phyloP scores from a whole-genome alignment of 2,329 filamentous ascomycete genomes.

The Colletotrichum sp. region DNA sequence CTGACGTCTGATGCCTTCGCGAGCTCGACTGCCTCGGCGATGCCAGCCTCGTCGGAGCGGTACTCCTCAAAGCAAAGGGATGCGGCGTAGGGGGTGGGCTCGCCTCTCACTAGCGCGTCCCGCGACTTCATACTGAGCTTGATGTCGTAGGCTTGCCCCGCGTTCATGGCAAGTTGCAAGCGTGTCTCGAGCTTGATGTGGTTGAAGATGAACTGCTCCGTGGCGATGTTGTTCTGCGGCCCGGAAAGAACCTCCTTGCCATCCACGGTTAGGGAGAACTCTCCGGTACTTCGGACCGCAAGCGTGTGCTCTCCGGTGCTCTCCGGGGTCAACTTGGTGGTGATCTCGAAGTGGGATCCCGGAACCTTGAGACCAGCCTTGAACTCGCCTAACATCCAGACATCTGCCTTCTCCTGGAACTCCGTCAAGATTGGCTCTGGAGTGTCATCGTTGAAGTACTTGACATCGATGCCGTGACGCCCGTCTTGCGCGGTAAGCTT shows the following conservation, averaged over 20 bases:
- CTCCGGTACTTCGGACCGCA: slow-evolving; percentile 18
- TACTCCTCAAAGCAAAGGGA: slow-evolving; percentile 15
- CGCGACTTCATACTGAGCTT: slow-evolving; percentile 14
- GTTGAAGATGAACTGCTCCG: slow-evolving; percentile 25
- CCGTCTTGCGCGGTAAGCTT: slow-evolving; percentile 14
- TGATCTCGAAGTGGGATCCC: slow-evolving; percentile 19
- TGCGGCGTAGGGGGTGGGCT: slow-evolving; percentile 16
- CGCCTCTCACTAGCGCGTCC: slow-evolving; percentile 4
- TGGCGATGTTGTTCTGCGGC: slow-evolving; percentile 13
- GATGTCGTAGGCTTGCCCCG: slow-evolving; percentile 12
- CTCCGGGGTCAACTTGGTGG: slow-evolving; percentile 12
- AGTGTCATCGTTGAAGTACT: slow-evolving; percentile 21
- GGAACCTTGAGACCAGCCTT: slow-evolving; percentile 17
- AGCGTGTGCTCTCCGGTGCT: slow-evolving; percentile 21
- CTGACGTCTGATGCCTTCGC: slow-evolving; percentile 7
- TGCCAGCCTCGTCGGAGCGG: slow-evolving; percentile 4
- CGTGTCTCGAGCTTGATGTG: slow-evolving; percentile 23
- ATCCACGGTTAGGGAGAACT: slow-evolving; percentile 15
- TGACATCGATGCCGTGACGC: slow-evolving; percentile 14
- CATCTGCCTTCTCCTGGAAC: slow-evolving; percentile 19
- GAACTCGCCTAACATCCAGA: slow-evolving; percentile 26
- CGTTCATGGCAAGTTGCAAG: slow-evolving; percentile 8
- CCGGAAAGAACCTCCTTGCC: slow-evolving; percentile 16
- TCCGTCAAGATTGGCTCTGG: slow-evolving; percentile 10
- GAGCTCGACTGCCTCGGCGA: slow-evolving; percentile 10